Evolutionary conservation across 352 stramenopile species (phyloP).

Genomic region (Pythium vanterpoolii): DNA sequence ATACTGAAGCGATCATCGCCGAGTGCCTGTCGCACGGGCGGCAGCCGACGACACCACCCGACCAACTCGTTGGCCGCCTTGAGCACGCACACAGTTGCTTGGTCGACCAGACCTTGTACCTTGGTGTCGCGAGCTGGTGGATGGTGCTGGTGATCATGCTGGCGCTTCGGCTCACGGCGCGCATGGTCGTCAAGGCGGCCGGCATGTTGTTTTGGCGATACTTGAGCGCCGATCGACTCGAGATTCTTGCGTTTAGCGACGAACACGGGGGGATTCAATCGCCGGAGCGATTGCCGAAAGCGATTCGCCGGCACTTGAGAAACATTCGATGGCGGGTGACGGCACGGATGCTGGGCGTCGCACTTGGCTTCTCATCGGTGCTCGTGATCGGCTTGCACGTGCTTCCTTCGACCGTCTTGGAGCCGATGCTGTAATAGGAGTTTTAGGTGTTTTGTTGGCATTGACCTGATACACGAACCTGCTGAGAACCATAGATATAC

Average conservation of each 20-base stretch:
- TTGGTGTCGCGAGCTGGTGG: slow-evolving; percentile 61
- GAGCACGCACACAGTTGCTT: slow-evolving; percentile 43
- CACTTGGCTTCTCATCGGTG: slow-evolving; percentile 14
- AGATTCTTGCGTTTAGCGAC: slow-evolving; percentile 54
- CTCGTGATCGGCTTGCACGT: slow-evolving; percentile 9
- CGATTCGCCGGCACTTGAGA: slow-evolving; percentile 36
- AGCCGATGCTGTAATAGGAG: slow-evolving; percentile 6
- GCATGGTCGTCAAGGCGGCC: slow-evolving; percentile 43
- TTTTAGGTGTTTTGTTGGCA: too few species aligned
- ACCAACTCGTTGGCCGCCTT: slow-evolving; percentile 14
- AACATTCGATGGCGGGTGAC: slow-evolving; percentile 42
- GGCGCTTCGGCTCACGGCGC: slow-evolving; percentile 38
- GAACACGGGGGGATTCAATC: slow-evolving; percentile 42
- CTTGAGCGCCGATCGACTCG: slow-evolving; percentile 46
- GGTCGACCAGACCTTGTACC: slow-evolving; percentile 57
- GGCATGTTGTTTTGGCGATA: slow-evolving; percentile 56
- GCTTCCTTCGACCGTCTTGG: background rate
- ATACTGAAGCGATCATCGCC: background rate
- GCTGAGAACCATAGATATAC: background rate
- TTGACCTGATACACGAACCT: background rate
- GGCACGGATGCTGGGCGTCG: slow-evolving; percentile 32
- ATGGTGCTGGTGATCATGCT: slow-evolving; percentile 46
- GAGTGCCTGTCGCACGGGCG: background rate
- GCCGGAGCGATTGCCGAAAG: slow-evolving; percentile 28
- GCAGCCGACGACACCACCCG: background rate